phyloP scores from a whole-genome alignment of 2,329 filamentous ascomycete species.

The Pseudogymnoascus sp. region DNA sequence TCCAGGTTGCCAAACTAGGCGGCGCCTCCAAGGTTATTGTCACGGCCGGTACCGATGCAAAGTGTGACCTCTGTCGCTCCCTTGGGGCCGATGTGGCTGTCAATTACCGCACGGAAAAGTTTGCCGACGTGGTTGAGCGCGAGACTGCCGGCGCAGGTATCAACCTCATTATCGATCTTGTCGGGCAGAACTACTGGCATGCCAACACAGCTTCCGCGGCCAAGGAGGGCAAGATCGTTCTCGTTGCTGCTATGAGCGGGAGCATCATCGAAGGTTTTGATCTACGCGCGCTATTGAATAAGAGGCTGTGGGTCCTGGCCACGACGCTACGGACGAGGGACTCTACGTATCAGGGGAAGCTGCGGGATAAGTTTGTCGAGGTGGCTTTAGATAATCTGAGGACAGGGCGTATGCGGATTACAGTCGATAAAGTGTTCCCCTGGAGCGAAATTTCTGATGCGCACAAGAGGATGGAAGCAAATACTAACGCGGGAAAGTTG shows the following conservation, averaged over 20 bases:
- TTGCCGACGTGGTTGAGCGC: conserved; percentile 43
- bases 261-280: conserved; percentile 59
- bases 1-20: conserved; percentile 66
- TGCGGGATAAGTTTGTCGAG: conserved; percentile 65
- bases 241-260: conserved; percentile 69
- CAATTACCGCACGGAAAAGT: conserved; percentile 18
- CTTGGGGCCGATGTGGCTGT: conserved; percentile 15
- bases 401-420: conserved; percentile 66
- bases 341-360: conserved; percentile 65
- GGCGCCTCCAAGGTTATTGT: conserved; percentile 68
- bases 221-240: conserved; percentile 67
- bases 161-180: conserved; percentile 79
- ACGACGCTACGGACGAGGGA: conserved; percentile 76
- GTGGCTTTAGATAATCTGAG: conserved; percentile 70
- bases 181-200: conserved; percentile 73
- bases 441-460: conserved; percentile 71
- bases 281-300: conserved; percentile 63
- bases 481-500: conserved; percentile 65
- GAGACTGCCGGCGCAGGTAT: conserved; percentile 70
- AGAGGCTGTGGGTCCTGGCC: conserved; percentile 74
- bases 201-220: conserved; percentile 71
- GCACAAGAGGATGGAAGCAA: conserved; percentile 64
- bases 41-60: conserved; percentile 72
- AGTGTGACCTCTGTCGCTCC: conserved; percentile 55
- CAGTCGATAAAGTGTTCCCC: conserved; percentile 72